A percentile compares a stretch with the other conserved stretches of the same genome.
Evolutionary conservation across 2,329 filamentous ascomycete genomes (phyloP).

Genomic region (Penicillium sp.): DNA sequence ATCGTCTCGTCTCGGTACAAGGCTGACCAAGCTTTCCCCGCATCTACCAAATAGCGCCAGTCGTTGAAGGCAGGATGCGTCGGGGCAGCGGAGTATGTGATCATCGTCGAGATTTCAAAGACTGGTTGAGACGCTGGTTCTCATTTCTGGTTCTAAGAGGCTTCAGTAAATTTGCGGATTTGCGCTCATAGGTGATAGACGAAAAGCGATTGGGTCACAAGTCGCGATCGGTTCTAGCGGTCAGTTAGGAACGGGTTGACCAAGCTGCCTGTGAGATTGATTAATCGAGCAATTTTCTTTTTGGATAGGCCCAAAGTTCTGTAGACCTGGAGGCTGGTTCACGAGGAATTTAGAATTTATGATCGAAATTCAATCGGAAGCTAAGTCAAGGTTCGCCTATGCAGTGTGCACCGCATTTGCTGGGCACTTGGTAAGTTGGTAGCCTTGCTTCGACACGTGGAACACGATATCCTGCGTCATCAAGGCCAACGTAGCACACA

Average conservation of each 20-base stretch:
- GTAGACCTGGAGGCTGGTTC: background rate
- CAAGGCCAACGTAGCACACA: background rate
- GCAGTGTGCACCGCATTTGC: background rate
- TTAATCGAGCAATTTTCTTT: background rate
- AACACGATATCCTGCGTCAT: background rate
- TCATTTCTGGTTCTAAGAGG: background rate
- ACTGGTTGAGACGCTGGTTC: background rate
- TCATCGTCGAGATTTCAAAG: background rate
- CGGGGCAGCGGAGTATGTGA: background rate
- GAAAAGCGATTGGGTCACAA: background rate
- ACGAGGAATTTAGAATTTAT: background rate
- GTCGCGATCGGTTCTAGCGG: background rate
- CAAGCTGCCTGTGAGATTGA: background rate
- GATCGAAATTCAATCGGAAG: background rate
- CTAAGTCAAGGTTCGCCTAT: background rate
- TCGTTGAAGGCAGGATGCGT: no score
- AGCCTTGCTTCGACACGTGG: background rate
- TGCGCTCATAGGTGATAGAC: background rate
- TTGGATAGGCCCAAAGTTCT: background rate
- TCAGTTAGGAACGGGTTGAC: background rate
- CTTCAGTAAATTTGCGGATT: background rate
- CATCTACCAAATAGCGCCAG: background rate
- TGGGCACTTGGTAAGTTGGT: background rate
- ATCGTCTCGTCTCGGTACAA: background rate
- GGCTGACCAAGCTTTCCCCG: conserved; percentile 1